Evolutionary conservation across 345 rosid genomes (phyloP).

Genomic region (Firmiana major): DNA sequence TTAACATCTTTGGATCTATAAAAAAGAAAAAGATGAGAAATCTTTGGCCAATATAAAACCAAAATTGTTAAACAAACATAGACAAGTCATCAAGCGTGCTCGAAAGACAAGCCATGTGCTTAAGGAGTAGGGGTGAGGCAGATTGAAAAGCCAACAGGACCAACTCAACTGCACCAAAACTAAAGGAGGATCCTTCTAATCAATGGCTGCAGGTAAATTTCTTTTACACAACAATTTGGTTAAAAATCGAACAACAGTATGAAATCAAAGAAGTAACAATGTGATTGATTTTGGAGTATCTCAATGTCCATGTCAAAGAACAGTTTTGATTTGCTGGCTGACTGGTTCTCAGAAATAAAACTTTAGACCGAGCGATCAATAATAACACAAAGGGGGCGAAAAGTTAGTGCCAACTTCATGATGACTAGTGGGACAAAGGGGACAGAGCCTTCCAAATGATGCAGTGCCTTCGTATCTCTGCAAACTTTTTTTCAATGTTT

Average conservation of each 20-base stretch:
- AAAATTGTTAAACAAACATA: background rate
- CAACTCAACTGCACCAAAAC: background rate
- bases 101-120: background rate
- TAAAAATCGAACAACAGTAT: background rate
- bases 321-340: background rate
- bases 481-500: background rate
- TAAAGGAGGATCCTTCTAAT: background rate
- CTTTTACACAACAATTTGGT: background rate
- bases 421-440: constrained; percentile 6
- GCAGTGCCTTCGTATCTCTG: constrained; percentile 7
- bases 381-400: background rate
- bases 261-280: background rate
- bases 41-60: background rate
- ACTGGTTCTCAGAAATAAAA: background rate
- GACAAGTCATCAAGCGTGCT: background rate
- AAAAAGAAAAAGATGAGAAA: no score
- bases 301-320: background rate
- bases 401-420: constrained; percentile 8
- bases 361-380: background rate
- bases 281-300: background rate
- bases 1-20: no score
- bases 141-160: background rate
- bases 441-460: background rate
- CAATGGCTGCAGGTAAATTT: background rate
- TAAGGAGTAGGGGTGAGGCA: background rate